Conservation (phyloP, 116 monocot species). For the Thalassia testudinum region DNA sequence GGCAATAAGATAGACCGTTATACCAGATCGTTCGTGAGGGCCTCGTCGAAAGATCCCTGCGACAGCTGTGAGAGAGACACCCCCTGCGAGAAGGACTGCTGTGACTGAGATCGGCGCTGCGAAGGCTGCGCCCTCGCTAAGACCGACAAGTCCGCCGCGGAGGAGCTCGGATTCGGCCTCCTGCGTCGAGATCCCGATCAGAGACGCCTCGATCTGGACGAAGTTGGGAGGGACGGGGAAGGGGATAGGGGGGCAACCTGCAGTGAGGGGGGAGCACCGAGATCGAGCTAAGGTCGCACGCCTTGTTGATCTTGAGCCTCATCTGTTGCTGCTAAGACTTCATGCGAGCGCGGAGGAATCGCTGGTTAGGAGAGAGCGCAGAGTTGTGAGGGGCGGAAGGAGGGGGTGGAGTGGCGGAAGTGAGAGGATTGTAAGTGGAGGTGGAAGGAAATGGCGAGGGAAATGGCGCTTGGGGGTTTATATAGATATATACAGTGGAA, state of each 20-base stretch:
- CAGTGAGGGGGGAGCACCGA: slow-evolving; percentile 85
- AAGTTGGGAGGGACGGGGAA: neutral
- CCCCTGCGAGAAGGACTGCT: slow-evolving; percentile 88
- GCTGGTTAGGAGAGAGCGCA: too few relatives aligned
- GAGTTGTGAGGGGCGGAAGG: neutral
- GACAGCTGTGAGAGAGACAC: slow-evolving; percentile 79
- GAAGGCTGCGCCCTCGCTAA: slow-evolving; percentile 30
- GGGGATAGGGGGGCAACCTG: slow-evolving; percentile 18
- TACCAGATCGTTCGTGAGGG: slow-evolving; percentile 42
- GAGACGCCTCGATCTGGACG: neutral
- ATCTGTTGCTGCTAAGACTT: slow-evolving; percentile 7
- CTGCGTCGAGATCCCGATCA: slow-evolving; percentile 8
- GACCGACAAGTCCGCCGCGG: slow-evolving; percentile 16
- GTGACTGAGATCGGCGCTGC: slow-evolving; percentile 71
- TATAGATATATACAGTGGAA: too few relatives aligned
- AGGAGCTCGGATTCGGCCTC: slow-evolving; percentile 18
- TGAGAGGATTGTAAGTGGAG: neutral
- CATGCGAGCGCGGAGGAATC: too few relatives aligned
- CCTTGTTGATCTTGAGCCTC: slow-evolving; percentile 94
- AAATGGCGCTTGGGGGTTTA: neutral
- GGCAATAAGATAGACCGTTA: too few relatives aligned
- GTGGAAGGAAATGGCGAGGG: neutral
- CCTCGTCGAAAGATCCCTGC: slow-evolving; percentile 68
- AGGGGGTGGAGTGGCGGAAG: neutral
- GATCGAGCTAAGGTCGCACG: slow-evolving; percentile 90